Conservation (phyloP, 1,139 yeast genomes). For the Saccharomycopsis hybrid region DNA sequence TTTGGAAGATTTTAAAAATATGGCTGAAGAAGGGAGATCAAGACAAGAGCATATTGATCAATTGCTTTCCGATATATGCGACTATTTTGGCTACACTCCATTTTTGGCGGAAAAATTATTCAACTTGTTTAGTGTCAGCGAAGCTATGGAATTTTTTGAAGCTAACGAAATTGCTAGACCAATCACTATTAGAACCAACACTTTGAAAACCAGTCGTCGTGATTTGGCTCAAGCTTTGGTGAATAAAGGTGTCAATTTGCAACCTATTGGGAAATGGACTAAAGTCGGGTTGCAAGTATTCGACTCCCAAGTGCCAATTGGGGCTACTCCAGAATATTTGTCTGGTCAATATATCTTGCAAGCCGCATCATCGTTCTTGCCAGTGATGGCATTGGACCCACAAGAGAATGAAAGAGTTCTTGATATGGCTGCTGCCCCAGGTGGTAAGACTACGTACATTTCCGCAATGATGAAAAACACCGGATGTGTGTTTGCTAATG, state of each 20-base stretch:
- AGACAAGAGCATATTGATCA: conserved; percentile 77
- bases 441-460: conserved; percentile 96
- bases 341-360: conserved; percentile 97
- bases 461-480: conserved; percentile 97
- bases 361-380: conserved; percentile 96
- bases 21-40: conserved; percentile 82
- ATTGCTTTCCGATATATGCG: conserved; percentile 76
- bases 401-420: conserved; percentile 91
- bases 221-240: conserved; percentile 93
- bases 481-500: conserved; percentile 96
- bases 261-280: conserved; percentile 97
- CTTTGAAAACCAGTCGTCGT: conserved; percentile 88
- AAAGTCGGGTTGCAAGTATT: conserved; percentile 95
- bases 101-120: conserved; percentile 90
- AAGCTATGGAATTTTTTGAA: conserved; percentile 97
- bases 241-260: conserved; percentile 93
- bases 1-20: conserved; percentile 76
- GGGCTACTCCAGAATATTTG: conserved; percentile 98
- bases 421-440: conserved; percentile 99
- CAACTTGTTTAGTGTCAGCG: conserved; percentile 86
- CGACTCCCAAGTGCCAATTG: conserved; percentile 97
- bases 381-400: conserved; percentile 96
- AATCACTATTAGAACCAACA: conserved; percentile 91
- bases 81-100: conserved; percentile 94
- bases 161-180: conserved; percentile 98